Percentiles rank a stretch among this genome's conserved stretches.
phyloP scores from a whole-genome alignment of 140 eudicot genomes.

The Anethum foeniculum region DNA sequence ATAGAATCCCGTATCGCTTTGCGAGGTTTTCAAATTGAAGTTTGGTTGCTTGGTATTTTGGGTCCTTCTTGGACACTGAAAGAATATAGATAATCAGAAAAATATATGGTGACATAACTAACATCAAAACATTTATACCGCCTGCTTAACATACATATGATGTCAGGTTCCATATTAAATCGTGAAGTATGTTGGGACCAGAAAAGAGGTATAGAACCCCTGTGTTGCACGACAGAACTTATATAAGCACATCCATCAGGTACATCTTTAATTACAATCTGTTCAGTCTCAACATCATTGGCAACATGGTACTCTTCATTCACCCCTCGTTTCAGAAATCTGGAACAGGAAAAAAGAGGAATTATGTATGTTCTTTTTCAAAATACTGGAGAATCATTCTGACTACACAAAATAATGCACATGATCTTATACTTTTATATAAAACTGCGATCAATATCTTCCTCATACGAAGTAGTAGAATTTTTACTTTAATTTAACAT shows the following conservation, averaged over 20 bases:
- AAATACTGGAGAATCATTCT: background rate
- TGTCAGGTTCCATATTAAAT: slow-evolving; percentile 20
- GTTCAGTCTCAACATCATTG: slow-evolving; percentile 32
- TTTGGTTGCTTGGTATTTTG: background rate
- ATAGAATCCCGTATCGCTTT: background rate
- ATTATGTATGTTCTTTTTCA: background rate
- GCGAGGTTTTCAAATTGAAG: slow-evolving; percentile 1
- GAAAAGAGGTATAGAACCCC: slow-evolving; percentile 30
- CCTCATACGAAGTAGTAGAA: background rate
- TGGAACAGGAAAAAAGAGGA: background rate
- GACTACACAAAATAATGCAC: background rate
- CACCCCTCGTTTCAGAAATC: slow-evolving; percentile 19
- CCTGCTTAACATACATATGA: slow-evolving; percentile 1
- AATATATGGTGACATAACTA: background rate
- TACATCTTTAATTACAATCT: slow-evolving; percentile 23
- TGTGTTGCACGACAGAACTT: slow-evolving; percentile 28
- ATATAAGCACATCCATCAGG: slow-evolving; percentile 10
- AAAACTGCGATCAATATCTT: background rate
- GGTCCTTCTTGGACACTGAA: slow-evolving; percentile 7
- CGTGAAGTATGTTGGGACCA: slow-evolving; percentile 31
- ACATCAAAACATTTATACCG: too few relatives aligned
- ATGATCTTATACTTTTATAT: background rate
- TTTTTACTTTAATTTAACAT: background rate
- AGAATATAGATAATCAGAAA: background rate
- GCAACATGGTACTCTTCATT: slow-evolving; percentile 24